phyloP scores from a whole-genome alignment of 345 rosid species.

The Firmiana major region DNA sequence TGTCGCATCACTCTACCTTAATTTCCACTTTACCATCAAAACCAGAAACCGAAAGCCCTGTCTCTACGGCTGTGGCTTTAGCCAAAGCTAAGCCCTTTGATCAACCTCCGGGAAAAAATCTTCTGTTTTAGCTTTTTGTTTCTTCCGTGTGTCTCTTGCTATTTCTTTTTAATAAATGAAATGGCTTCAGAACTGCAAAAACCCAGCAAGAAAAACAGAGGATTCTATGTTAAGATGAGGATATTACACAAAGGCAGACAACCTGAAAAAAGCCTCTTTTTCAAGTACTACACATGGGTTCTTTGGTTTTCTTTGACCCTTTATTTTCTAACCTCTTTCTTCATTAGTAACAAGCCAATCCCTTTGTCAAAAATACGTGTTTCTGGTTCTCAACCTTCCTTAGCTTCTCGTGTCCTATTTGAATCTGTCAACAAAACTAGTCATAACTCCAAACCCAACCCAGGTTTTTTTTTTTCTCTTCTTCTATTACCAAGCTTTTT shows the following conservation, averaged over 20 bases:
- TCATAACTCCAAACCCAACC: slow-evolving; percentile 23
- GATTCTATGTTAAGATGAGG: slow-evolving; percentile 48
- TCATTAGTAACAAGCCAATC: slow-evolving; percentile 50
- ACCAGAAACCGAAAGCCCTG: slow-evolving; percentile 48
- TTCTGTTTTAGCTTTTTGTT: neutral
- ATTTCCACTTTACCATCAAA: slow-evolving; percentile 39
- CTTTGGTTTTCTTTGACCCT: slow-evolving; percentile 71
- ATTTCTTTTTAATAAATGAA: slow-evolving; percentile 26
- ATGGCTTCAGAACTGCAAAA: slow-evolving; percentile 40
- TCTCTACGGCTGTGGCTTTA: slow-evolving; percentile 27
- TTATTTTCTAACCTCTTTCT: slow-evolving; percentile 68
- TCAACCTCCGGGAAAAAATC: neutral
- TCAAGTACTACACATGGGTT: slow-evolving; percentile 72
- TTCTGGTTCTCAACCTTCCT: slow-evolving; percentile 35
- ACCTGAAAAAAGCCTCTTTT: slow-evolving; percentile 42
- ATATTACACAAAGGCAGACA: slow-evolving; percentile 39
- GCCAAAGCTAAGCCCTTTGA: neutral
- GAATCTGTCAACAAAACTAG: slow-evolving; percentile 45
- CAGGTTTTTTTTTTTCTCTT: slow-evolving; percentile 27
- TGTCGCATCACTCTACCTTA: slow-evolving; percentile 40
- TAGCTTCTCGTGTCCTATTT: slow-evolving; percentile 60
- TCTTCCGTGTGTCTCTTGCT: neutral
- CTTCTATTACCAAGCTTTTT: neutral
- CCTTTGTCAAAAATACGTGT: slow-evolving; percentile 38
- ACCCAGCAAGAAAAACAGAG: slow-evolving; percentile 33